Evolutionary conservation across 768 basidiomycete species (phyloP), one percentile per base, ranked within the genome.

Genomic region (Pisolithus sp.): DNA sequence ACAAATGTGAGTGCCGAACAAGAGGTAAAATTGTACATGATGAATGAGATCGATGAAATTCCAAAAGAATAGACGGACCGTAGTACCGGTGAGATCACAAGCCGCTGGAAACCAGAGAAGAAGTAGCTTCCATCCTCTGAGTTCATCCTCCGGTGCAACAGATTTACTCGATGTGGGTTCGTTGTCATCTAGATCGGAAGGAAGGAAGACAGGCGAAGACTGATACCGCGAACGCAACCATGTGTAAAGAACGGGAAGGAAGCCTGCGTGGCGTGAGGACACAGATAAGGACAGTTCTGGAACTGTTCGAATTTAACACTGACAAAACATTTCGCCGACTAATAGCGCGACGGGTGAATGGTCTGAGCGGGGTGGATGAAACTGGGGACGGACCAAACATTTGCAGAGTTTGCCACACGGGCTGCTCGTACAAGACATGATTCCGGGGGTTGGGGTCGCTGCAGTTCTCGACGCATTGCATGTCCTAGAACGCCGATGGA

Each of bases 401-500:
- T 68, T 90, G 88, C 38, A 92, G 77, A 13, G 83, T 90, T 69
- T 93, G 90, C 88, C 91, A 89, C 23, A 95, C 91, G 5, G 93
- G 93, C 67, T 97, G 95, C 63, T 97, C 93, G 66, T 89, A 98
- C 28, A 90, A 77, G 46, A 93, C 76, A 50, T 79, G 82, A 34
- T 73, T 72, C 3, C 62, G 55, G 2, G 83, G 78, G 67, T 89
- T 73, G 36, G 79, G 78, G 57, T 84, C 77, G 44, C 67, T 66
- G 67, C 95, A 98, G 68, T 94, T 89, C 76, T 92, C 92, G 41
- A 97, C 94, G 64, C 95, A 98, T 83, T 96, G 92, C 90, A 96
- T 95, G 67, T 98, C 95, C 85, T 88, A 54, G 12, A 47, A 45
- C 23, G 34, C 18, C 39, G 26, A 53, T 53, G 46, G 56, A 47